Evolutionary conservation across 202 grass and related monocot genomes (phyloP), one percentile per base, ranked within the genome.

Genomic region (Panicum virgatum): DNA sequence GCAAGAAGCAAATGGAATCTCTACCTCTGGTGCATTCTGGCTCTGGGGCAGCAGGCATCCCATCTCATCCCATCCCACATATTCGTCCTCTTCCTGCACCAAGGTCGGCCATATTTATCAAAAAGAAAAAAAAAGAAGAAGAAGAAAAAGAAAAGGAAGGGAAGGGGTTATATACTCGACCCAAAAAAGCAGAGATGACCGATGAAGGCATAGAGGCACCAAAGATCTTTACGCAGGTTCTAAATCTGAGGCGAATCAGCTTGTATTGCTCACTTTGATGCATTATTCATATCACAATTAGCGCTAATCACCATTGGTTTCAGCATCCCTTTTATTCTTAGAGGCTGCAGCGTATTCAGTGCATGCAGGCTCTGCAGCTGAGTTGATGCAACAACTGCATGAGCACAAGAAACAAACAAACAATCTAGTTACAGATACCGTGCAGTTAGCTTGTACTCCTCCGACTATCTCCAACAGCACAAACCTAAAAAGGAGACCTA

Each of bases 381-480:
- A 29, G 38, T 19, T 81, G 77, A 50, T 75, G 25, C 48, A 22
- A 73, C 53, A 73, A 32, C 29, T 45, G 30, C 34, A 60, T 57
- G 57, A 68, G 62, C 79, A 74, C 50, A 74, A 79, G 40, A 83
- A 88, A 83, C 74, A 88, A 84, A 80, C 81, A 74, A 80, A 62
- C 81, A 75, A 83, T 88, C 73, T 88, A 79, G 86, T 88, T 84
- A 74, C 59, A 50, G 80, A 83, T 51, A 79, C 80, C 75, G 66
- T 78, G 73, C 70, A 18, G 56, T n/a, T 69, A 59, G 37, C 57
- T 48, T 67, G 48, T 83, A 72, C 36, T 44, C 23, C n/a, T 69
- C 1, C 53, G n/a, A n/a, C n/a, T n/a, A n/a, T n/a, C n/a, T n/a
- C n/a, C n/a, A n/a, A n/a, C n/a, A n/a, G n/a, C n/a, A n/a, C n/a